A percentile compares a stretch with the other conserved stretches of the same genome.
Conservation (phyloP, 352 stramenopile species). For the Stramenopiles sp. region DNA sequence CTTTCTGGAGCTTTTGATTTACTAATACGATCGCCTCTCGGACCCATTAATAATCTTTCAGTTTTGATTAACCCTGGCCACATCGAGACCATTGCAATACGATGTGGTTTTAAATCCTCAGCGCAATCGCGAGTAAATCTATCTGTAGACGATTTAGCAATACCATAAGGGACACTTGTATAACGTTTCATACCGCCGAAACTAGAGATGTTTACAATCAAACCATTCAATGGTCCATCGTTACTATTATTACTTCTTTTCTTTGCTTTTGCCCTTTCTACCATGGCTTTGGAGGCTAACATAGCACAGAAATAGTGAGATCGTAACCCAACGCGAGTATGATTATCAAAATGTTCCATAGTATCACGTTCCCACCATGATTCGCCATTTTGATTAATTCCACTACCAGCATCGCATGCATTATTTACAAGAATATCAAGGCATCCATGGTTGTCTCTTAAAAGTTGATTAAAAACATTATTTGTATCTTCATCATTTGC, state of each 20-base stretch:
- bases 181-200: conserved; percentile 40
- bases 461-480: conserved; percentile 20
- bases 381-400: conserved; percentile 19
- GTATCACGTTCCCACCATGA: conserved; percentile 19
- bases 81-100: conserved; percentile 26
- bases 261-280: conserved; percentile 25
- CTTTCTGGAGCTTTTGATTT: conserved; percentile 24
- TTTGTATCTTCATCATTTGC: conserved; percentile 22
- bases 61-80: conserved; percentile 37
- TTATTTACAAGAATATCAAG: conserved; percentile 33
- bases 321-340: conserved; percentile 30
- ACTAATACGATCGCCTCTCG: conserved; percentile 28
- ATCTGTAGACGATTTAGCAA: conserved; percentile 36
- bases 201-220: conserved; percentile 30
- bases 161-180: conserved; percentile 41
- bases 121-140: conserved; percentile 34
- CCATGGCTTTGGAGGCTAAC: conserved; percentile 28
- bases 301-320: conserved; percentile 27
- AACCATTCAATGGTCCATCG: too few species aligned
- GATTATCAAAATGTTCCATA: conserved; percentile 30
- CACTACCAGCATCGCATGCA: conserved; percentile 27
- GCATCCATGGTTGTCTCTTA: conserved; percentile 25
- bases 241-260: too few species aligned
- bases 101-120: conserved; percentile 24
- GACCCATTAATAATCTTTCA: conserved; percentile 32